phyloP scores from a whole-genome alignment of 1,284 basidiomycete species.

The Xanthoconium separans region DNA sequence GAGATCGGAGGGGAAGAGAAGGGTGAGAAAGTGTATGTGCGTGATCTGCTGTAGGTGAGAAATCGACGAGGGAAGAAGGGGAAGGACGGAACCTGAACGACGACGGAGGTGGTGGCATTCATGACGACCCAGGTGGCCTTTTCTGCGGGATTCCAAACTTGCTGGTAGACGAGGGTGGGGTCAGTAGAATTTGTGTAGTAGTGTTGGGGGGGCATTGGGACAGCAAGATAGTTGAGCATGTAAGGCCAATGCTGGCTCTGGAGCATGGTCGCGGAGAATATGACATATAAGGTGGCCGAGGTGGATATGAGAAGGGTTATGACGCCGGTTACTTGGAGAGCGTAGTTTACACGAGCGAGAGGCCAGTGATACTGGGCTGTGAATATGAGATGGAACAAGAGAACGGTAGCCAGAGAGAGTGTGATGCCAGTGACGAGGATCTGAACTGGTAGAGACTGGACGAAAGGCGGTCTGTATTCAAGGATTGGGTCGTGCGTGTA shows the following conservation, averaged over 20 bases:
- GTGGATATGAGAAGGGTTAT: constrained; percentile 76
- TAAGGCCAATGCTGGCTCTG: constrained; percentile 87
- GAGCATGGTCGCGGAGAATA: constrained; percentile 58
- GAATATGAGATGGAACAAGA: constrained; percentile 91
- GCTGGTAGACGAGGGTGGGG: constrained; percentile 26
- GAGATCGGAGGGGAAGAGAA: constrained; percentile 92
- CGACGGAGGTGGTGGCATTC: constrained; percentile 80
- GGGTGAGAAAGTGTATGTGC: constrained; percentile 96
- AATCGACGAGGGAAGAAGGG: not conserved
- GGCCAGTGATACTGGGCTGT: constrained; percentile 97
- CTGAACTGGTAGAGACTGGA: constrained; percentile 89
- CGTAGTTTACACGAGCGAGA: constrained; percentile 88
- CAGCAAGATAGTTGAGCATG: constrained; percentile 89
- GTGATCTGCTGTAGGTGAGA: constrained; percentile 63
- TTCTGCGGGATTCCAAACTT: constrained; percentile 69
- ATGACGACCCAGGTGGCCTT: constrained; percentile 85
- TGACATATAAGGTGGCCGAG: constrained; percentile 75
- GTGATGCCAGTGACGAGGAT: constrained; percentile 87
- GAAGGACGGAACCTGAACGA: constrained; percentile 70
- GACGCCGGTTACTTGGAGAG: constrained; percentile 84
- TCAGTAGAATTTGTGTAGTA: constrained; percentile 22
- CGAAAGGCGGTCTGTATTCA: constrained; percentile 71
- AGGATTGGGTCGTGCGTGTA: constrained; percentile 69
- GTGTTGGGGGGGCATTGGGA: constrained; percentile 63
- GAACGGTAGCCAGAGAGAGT: constrained; percentile 83